Evolutionary conservation across 805 yeast species (phyloP), one percentile per base, ranked within the genome.

Genomic region (Debaryomyces prosopidis): DNA sequence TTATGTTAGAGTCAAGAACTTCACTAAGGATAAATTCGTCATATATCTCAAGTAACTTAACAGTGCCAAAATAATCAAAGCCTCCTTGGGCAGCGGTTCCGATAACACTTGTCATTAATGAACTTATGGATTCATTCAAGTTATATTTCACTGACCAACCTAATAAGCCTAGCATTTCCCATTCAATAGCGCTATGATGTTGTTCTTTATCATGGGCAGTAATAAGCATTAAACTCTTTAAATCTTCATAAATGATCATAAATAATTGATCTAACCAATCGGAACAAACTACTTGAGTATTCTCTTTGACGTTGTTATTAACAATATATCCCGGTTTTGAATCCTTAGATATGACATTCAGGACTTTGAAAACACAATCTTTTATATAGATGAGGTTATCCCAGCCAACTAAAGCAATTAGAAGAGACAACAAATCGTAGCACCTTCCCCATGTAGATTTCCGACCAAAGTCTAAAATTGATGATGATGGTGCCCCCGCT

Each of bases 401-500:
- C 99, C 99, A 92, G 3, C 97, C 97, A 34, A 84, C 70, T 18
- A 75, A 66, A 15, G 84, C 76, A 2, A 84, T 81, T 51, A 94
- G 77, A 7, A 81, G 71, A 4, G 95, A 82, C 45, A 92, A 65
- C 45, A 90, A 65, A 36, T 83, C 84, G 61, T 89, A 92, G 1
- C 66, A 56, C 36, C 73, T 58, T 8, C 76, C 77, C 75, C 75
- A 71, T 2, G 73, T 66, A 1, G 73, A 68, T 26, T 55, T 61
- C 31, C 55, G 55, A 38, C 55, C 56, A 45, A 68, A 69, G 42
- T 69, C 73, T 9, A 67, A 39, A 7, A 69, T 53, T 4, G 70
- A 63, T 4, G 58, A 44, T 43, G 60, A 49, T 3, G 59, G 51
- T 12, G 51, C 41, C 2, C 66, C 65, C 4, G 65, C 49, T 1